Base-by-base conservation (phyloP, 1,284 basidiomycete genomes). In the Cryptococcus amylolentus region DNA sequence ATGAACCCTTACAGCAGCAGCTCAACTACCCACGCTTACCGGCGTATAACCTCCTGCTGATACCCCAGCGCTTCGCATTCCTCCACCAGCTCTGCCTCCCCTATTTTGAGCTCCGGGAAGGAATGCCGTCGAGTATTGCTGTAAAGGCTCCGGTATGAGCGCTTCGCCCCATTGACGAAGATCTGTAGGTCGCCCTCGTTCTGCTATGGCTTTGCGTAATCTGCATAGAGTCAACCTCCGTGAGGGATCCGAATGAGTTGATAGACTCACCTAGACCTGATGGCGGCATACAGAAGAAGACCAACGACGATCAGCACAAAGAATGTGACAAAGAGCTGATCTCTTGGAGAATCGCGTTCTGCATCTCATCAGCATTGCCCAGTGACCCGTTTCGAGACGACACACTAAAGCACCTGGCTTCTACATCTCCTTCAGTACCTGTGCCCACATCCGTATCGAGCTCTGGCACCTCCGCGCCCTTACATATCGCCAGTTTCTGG, bases 401-500 rank as follows among this genome's bases (percentile, higher is more conserved):
- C 91, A 69, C 77, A 94, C 92, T 91, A 78, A 96, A 96, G 81
- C 93, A 97, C 72, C 90, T 82, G 58, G 92, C 92, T 78, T 94
- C 89, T 39, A 97, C 90, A 75, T 96, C 92, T 26, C 92, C 92
- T 73, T 95, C 93, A 68, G 91, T 92, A n/a, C 93, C 93, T 2
- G 91, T 94, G 7, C 88, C 91, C 20, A 88, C 91, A 75, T 97
- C 92, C 23, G 87, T 88, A 77, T 97, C 85, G 39, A 88, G 86
- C 67, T 91, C 88, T 28, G 91, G 92, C 38, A 91, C 78, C 52
- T 86, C 82, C 37, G 93, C 93, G 67, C 76, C 72, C 61, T 66
- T 66, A 64, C 93, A 96, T 52, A 92, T 94, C 7, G 83, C 79
- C 31, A 96, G 81, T 70, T 93, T 91, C 76, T 91, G 93, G 70